These are phyloP conservation scores for Cercospora zeae-maydis DNA, from an alignment of 2,329 filamentous ascomycete species.

Conservation along the genomic window DNA sequence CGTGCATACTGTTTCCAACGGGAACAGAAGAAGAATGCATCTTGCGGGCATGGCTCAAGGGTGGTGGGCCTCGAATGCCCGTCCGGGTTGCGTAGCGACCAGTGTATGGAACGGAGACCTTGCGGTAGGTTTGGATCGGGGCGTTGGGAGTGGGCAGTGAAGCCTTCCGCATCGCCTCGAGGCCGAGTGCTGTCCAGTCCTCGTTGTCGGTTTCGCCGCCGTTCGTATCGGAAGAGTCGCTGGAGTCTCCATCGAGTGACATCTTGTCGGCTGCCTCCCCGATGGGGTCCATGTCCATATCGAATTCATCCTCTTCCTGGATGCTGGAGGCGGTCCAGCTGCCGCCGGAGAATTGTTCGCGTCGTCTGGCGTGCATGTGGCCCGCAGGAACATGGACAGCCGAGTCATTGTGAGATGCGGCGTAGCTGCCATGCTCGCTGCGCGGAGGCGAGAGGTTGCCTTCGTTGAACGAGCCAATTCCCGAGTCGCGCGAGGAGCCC, in stretches of 20 bases:
- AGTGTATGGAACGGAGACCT: constrained; percentile 30
- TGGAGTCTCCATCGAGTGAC: constrained; percentile 65
- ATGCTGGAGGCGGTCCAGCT: constrained; percentile 68
- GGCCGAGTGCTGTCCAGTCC: constrained; percentile 88
- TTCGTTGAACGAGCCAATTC: constrained; percentile 38
- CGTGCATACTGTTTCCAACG: constrained; percentile 12
- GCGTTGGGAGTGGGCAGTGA: constrained; percentile 39
- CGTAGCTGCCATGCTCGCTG: constrained; percentile 44
- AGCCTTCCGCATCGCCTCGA: constrained; percentile 72
- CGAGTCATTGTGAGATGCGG: constrained; percentile 35
- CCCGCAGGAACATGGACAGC: constrained; percentile 33
- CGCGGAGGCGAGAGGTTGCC: constrained; percentile 48
- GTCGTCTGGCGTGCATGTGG: constrained; percentile 25
- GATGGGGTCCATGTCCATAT: constrained; percentile 61
- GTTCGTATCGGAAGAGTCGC: constrained; percentile 32
- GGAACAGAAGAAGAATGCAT: constrained; percentile 28
- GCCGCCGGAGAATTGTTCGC: constrained; percentile 45
- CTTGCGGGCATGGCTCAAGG: constrained; percentile 6
- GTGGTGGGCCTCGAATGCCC: constrained; percentile 28
- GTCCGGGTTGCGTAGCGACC: constrained; percentile 28
- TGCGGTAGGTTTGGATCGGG: constrained; percentile 31
- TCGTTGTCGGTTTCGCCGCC: constrained; percentile 85
- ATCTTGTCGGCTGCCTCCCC: constrained; percentile 92
- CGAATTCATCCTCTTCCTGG: constrained; percentile 58
- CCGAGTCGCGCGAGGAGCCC: constrained; percentile 45